Base-by-base conservation (phyloP, 352 stramenopile genomes). In the Pythium volutum region DNA sequence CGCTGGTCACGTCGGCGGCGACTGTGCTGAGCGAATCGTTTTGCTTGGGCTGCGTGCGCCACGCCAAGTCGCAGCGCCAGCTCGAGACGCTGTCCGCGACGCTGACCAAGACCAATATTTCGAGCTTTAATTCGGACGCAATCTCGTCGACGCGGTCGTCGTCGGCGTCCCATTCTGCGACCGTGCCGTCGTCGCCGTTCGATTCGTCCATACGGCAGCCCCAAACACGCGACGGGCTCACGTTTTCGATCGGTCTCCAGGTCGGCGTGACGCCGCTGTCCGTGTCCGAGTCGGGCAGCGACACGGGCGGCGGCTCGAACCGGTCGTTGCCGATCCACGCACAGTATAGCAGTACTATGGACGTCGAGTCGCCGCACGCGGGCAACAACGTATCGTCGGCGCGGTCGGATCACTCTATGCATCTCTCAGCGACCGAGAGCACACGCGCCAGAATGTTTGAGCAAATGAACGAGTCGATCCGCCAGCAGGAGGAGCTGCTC, bases 401-500 rank as follows among this genome's bases (percentile, higher is more conserved):
- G 31, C 26, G 47, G 41, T 26, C 46, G 20, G 50, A 33, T n/a
- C 45, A 36, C 16, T 36, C 36, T 1, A 33, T 48, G 16, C 29
- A 48, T 33, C 14, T 47, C 51, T 25, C 51, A 16, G 42, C 52
- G 23, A 31, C 52, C 3, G n/a, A 27, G 18, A 18, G 38, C 36
- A 9, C 43, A 22, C 45, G 25, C 50, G 22, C n/a, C 11, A 29
- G 43, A 34, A 39, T 64, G 31, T 71, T 71, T 46, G 46, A 71
- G 29, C 49, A 66, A 26, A 66, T 71, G 64, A 66, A 71, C 57
- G 48, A 42, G 22, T 63, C 64, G 29, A 71, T 71, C 20, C 57
- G 58, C 16, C 64, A 66, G 33, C 64, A 71, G 23, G 52, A 71
- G 16, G 64, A 71, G 27, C 64, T 71, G 46, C 55, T 71, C 26